Evolutionary conservation across 106 monocot genomes (phyloP).

Genomic region (Posidonia australis): DNA sequence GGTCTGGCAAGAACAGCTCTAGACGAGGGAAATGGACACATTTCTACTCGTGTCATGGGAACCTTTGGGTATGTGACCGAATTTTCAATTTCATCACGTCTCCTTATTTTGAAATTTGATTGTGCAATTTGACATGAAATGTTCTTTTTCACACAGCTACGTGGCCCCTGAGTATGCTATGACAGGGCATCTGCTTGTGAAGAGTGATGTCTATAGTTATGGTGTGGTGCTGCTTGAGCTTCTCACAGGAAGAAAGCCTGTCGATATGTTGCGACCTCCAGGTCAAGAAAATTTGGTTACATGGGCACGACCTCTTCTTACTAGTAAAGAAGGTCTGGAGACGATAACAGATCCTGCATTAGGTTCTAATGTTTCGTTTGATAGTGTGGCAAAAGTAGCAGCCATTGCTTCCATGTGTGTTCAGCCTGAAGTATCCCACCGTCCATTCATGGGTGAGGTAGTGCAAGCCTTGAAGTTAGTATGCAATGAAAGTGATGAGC

Average conservation of each 20-base stretch:
- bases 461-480: conserved; percentile 88
- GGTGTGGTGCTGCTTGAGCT: conserved; percentile 92
- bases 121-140: neutral
- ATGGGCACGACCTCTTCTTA: conserved; percentile 82
- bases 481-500: conserved; percentile 42
- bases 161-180: conserved; percentile 95
- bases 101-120: neutral
- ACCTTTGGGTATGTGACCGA: conserved; percentile 68
- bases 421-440: conserved; percentile 84
- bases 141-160: conserved; percentile 32
- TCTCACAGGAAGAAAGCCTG: conserved; percentile 75
- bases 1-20: conserved; percentile 76
- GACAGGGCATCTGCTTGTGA: conserved; percentile 96
- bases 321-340: conserved; percentile 40
- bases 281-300: conserved; percentile 84
- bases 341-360: conserved; percentile 63
- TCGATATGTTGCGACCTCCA: conserved; percentile 62
- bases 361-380: conserved; percentile 27
- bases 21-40: conserved; percentile 70
- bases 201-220: conserved; percentile 95
- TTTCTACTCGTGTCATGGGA: conserved; percentile 95
- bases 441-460: conserved; percentile 93
- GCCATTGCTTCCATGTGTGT: conserved; percentile 98
- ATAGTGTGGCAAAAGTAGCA: conserved; percentile 62
- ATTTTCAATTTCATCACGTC: neutral